Percentiles rank a stretch among this genome's conserved stretches.
phyloP scores from a whole-genome alignment of 495 filamentous ascomycete species.

The Talaromyces borbonicus region DNA sequence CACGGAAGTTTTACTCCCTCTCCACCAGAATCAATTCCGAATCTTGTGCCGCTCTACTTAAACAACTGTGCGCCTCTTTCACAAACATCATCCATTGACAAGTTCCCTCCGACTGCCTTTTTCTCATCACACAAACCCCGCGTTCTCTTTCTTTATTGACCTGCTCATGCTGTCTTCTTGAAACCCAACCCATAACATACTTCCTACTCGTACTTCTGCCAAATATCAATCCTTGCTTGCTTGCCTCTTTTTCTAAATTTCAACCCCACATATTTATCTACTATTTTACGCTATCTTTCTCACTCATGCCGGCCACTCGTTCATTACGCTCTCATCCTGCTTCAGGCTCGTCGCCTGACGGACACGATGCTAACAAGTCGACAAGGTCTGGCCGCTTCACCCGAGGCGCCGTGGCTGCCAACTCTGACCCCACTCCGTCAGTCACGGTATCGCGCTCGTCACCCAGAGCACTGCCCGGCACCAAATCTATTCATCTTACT shows the following conservation, averaged over 20 bases:
- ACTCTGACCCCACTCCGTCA: conserved; percentile 20
- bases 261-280: too few relatives aligned
- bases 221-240: too few relatives aligned
- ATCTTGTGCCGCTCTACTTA: neutral
- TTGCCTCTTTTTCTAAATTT: too few relatives aligned
- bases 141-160: too few relatives aligned
- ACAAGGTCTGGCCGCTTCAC: conserved; percentile 27
- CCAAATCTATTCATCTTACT: conserved; percentile 63
- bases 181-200: too few relatives aligned
- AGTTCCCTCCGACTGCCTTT: too few relatives aligned
- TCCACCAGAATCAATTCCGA: too few relatives aligned
- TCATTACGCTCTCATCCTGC: conserved; percentile 37
- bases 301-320: conserved; percentile 41
- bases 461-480: conserved; percentile 44
- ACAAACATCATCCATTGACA: too few relatives aligned
- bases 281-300: neutral
- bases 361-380: conserved; percentile 27
- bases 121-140: too few relatives aligned
- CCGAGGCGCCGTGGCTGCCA: conserved; percentile 17
- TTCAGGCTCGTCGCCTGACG: conserved; percentile 29
- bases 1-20: neutral
- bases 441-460: conserved; percentile 47
- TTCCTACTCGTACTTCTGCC: too few relatives aligned
- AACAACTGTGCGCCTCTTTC: neutral
- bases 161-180: too few relatives aligned